phyloP scores from a whole-genome alignment of 768 basidiomycete genomes.

The Mycena alexandri region DNA sequence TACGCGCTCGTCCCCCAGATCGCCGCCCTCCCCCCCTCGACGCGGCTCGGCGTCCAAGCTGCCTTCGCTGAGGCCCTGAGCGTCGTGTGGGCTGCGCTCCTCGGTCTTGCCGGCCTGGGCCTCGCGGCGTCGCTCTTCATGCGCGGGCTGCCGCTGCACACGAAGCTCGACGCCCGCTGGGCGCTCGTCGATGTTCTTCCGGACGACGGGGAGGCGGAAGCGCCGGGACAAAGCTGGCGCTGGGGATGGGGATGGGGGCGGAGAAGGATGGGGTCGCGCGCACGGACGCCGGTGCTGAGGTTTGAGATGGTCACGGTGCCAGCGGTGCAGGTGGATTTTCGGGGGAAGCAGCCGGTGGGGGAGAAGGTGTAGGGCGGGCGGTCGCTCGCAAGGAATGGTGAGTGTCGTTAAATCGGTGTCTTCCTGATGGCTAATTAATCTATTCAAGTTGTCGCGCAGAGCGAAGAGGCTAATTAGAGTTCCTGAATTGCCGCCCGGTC shows the following conservation, averaged over 20 bases:
- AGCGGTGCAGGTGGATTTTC: constrained; percentile 19
- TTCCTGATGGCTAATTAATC: no score
- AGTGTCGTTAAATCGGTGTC: no score
- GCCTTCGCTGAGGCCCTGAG: constrained; percentile 45
- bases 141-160: constrained; percentile 44
- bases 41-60: constrained; percentile 35
- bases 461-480: no score
- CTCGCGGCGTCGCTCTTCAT: constrained; percentile 44
- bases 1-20: constrained; percentile 47
- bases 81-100: constrained; percentile 47
- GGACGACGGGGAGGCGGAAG: not conserved
- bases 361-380: constrained; percentile 6
- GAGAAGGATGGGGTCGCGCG: not conserved
- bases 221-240: no score
- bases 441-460: no score
- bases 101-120: constrained; percentile 45
- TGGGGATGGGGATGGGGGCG: not conserved
- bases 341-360: not conserved
- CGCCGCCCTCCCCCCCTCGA: constrained; percentile 32
- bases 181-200: constrained; percentile 31
- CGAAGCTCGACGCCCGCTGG: constrained; percentile 47
- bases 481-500: no score
- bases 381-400: no score
- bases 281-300: not conserved
- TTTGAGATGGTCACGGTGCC: constrained; percentile 17